Base-by-base conservation (phyloP, 2,329 filamentous ascomycete genomes). In the Rhynchosporium graminicola region DNA sequence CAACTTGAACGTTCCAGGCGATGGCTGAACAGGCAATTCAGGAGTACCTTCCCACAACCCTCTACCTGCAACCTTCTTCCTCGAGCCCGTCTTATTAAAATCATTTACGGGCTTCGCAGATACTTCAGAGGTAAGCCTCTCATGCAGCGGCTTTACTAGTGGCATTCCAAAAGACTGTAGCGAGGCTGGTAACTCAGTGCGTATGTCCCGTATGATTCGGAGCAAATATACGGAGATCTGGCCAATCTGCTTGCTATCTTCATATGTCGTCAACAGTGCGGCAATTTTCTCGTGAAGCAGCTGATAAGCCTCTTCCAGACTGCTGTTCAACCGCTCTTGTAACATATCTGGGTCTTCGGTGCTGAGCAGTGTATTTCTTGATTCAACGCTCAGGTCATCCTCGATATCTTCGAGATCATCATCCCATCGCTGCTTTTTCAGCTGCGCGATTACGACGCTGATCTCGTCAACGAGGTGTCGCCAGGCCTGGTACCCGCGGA, bases 1-100 rank as follows among this genome's bases (percentile, higher is more conserved):
- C 60, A 96, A 87, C 63, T 82, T 84, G 72, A 96, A 96, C 0
- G 86, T 79, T 26, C 82, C 81, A 0, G 91, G 87, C 0, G 91
- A 94, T 0, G 92, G 92, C 70, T 95, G 91, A 5, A 86, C 81
- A 0, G 94, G 94, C 47, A 97, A 74, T 31, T 85, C 80, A 0
- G 90, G 90, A 43, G 84, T 80, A 0, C 90, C 90, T 73, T 96
- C 92, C 93, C 93, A 97, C 0, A 97, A 79, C 0, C 84, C 81
- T 57, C 87, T 82, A 6, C 88, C 87, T 2, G 82, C 80, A 0
- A 90, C 81, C 33, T 71, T 77, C 60, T 77, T 82, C 52, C 78
- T 74, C 46, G 83, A 74, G 0, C 77, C 74, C 3, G 72, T 72
- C n/a, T 73, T 73, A 1, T 74, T 68, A 57, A 87, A 79, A 57